phyloP scores from a whole-genome alignment of 805 yeast species.

The Hanseniaspora taiwanica region DNA sequence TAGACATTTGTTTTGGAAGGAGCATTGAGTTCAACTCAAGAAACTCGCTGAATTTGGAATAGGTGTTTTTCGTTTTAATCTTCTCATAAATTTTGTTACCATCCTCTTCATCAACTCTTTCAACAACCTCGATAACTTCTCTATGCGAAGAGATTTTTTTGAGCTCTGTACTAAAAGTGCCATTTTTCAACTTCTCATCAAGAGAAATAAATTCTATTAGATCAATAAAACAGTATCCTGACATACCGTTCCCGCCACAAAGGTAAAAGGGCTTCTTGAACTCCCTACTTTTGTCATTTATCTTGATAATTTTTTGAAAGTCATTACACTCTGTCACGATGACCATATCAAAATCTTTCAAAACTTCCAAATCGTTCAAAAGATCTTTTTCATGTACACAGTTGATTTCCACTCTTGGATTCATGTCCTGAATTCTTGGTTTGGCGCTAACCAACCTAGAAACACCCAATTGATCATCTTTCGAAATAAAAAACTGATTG shows the following conservation, averaged over 20 bases:
- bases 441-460: conserved; percentile 42
- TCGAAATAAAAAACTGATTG: conserved; percentile 60
- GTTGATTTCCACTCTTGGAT: conserved; percentile 58
- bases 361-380: conserved; percentile 8
- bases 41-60: not conserved
- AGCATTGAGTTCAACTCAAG: conserved; percentile 8
- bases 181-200: conserved; percentile 38
- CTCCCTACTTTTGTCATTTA: conserved; percentile 47
- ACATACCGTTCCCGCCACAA: conserved; percentile 63
- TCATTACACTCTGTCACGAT: conserved; percentile 55
- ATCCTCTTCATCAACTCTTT: conserved; percentile 24
- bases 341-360: conserved; percentile 42
- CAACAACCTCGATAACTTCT: conserved; percentile 28
- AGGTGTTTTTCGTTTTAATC: conserved; percentile 2
- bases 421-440: conserved; percentile 53
- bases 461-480: conserved; percentile 32
- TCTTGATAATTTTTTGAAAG: conserved; percentile 23
- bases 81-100: conserved; percentile 17
- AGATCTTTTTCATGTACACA: conserved; percentile 25
- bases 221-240: conserved; percentile 73
- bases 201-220: conserved; percentile 48
- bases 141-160: conserved; percentile 35
- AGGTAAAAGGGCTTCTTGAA: conserved; percentile 53
- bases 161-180: conserved; percentile 30
- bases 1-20: conserved; percentile 16